phyloP scores from a whole-genome alignment of 83 land plant species.

The Diphasiastrum complanatum region DNA sequence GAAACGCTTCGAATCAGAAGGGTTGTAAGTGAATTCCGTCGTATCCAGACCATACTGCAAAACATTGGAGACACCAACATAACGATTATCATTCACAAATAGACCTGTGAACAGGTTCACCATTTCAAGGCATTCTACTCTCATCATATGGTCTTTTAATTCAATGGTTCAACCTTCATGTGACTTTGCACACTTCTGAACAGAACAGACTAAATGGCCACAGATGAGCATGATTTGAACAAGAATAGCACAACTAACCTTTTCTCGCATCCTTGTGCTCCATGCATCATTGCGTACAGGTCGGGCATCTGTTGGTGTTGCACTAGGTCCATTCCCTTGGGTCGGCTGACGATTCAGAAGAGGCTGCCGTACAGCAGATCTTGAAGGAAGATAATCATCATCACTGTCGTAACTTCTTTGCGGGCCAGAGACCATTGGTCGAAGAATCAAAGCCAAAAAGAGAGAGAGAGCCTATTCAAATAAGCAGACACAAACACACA shows the following conservation, averaged over 20 bases:
- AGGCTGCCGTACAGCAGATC: constrained; percentile 52
- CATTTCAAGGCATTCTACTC: no score
- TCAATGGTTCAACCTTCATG: no score
- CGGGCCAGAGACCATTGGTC: constrained; percentile 32
- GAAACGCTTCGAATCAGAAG: constrained; percentile 45
- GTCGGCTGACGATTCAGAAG: constrained; percentile 41
- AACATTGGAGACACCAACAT: no score
- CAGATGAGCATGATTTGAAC: no score
- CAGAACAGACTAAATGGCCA: no score
- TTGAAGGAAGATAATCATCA: constrained; percentile 50
- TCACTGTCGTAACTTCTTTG: constrained; percentile 76
- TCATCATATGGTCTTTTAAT: no score
- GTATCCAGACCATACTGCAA: constrained; percentile 70
- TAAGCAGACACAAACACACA: no score
- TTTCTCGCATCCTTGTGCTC: constrained; percentile 79
- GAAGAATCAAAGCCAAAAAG: constrained; percentile 52
- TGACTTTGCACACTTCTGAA: no score
- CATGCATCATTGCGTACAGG: constrained; percentile 65
- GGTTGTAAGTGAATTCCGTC: constrained; percentile 77
- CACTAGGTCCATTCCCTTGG: constrained; percentile 48
- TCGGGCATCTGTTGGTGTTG: constrained; percentile 40
- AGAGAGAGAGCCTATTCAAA: constrained; percentile 51
- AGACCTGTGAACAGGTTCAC: no score
- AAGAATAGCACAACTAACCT: no score
- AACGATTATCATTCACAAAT: no score